Percentiles rank a stretch among this genome's conserved stretches.
Conservation (phyloP, 371 early-diverging fungal genomes). For the Apophysomyces elegans region DNA sequence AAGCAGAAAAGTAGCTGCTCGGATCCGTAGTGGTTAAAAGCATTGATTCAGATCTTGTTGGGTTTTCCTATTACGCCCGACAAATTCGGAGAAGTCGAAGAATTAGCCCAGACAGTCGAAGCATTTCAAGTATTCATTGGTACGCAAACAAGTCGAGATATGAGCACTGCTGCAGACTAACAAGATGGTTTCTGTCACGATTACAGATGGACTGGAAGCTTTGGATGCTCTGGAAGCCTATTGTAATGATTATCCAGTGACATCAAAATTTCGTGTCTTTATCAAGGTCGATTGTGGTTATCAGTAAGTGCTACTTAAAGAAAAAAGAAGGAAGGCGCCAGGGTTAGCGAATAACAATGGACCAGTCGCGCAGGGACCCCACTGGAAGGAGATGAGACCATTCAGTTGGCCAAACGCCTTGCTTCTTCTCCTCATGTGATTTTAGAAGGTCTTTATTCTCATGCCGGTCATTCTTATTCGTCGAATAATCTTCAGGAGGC, state of each 20-base stretch:
- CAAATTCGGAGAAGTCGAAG: conserved; percentile 36
- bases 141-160: conserved; percentile 4
- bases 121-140: conserved; percentile 45
- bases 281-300: conserved; percentile 52
- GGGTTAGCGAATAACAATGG: neutral
- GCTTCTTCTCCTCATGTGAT: conserved; percentile 25
- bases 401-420: conserved; percentile 43
- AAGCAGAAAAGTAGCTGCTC: neutral
- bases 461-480: conserved; percentile 51
- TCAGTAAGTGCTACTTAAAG: conserved; percentile 24
- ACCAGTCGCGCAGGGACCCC: conserved; percentile 50
- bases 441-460: conserved; percentile 45
- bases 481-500: conserved; percentile 30
- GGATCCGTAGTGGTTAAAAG: neutral
- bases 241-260: conserved; percentile 1
- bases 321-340: neutral
- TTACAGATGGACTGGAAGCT: conserved; percentile 36
- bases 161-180: no score
- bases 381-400: conserved; percentile 21
- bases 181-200: no score
- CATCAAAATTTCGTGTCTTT: conserved; percentile 28
- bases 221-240: conserved; percentile 43
- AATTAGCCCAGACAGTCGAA: conserved; percentile 28
- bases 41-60: conserved; percentile 27
- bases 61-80: conserved; percentile 49